These are phyloP conservation scores for Acorus calamus DNA, from an alignment of 106 monocot genomes.

Conservation along the genomic window DNA sequence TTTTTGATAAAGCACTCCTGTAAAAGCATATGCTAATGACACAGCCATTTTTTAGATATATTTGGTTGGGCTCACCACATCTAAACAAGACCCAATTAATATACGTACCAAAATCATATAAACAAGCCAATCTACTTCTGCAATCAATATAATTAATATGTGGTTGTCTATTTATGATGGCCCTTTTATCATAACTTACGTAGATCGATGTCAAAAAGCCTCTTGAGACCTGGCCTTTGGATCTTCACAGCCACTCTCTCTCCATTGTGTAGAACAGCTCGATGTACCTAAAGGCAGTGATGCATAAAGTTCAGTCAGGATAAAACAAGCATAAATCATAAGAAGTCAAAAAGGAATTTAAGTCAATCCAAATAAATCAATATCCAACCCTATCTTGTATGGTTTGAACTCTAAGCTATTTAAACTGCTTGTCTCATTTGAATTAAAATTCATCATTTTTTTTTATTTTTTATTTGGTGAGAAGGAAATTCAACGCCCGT, in stretches of 20 bases:
- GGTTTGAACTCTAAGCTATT: too few species aligned
- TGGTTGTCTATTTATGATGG: background rate
- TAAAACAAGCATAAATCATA: background rate
- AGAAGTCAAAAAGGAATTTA: background rate
- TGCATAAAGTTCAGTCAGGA: background rate
- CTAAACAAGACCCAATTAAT: background rate
- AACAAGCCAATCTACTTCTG: background rate
- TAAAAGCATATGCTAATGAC: background rate
- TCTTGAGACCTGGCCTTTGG: slow-evolving; percentile 90
- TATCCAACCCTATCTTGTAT: too few species aligned
- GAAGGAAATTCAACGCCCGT: too few species aligned
- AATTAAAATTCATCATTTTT: too few species aligned
- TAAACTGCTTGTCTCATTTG: too few species aligned
- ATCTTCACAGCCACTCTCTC: slow-evolving; percentile 87
- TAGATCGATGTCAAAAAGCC: slow-evolving; percentile 94
- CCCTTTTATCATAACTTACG: slow-evolving; percentile 34
- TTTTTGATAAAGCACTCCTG: background rate
- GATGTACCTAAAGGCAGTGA: slow-evolving; percentile 53
- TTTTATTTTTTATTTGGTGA: too few species aligned
- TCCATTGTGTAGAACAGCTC: slow-evolving; percentile 78
- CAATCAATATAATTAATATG: background rate
- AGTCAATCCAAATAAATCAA: background rate
- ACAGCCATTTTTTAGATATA: too few species aligned
- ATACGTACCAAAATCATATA: background rate
- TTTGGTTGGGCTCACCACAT: too few species aligned